phyloP scores from a whole-genome alignment of 495 filamentous ascomycete genomes.

The Cercophora sp. region DNA sequence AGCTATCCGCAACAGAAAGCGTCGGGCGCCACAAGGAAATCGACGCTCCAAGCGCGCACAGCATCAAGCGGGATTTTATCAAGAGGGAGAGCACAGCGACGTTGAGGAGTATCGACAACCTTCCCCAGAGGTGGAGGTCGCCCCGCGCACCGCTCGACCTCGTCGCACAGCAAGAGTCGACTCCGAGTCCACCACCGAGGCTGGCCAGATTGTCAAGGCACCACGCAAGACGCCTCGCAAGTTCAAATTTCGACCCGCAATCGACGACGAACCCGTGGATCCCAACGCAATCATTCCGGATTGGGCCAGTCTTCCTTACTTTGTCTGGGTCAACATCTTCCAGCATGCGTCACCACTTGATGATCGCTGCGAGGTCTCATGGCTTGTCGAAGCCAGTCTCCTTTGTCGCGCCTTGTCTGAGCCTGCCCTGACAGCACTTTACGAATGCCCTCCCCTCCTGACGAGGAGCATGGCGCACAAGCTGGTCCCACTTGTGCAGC shows the following conservation, averaged over 20 bases:
- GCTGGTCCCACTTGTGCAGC: conserved; percentile 31
- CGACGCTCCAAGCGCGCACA: conserved; percentile 22
- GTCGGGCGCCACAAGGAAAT: too few species aligned
- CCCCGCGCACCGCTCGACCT: not conserved
- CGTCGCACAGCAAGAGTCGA: too few species aligned
- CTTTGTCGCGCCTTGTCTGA: conserved; percentile 65
- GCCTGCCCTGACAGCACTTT: conserved; percentile 71
- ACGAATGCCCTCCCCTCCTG: conserved; percentile 59
- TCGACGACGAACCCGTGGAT: too few species aligned
- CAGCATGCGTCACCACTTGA: conserved; percentile 57
- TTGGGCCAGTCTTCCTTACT: conserved; percentile 70
- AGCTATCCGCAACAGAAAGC: too few species aligned
- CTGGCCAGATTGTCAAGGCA: too few species aligned
- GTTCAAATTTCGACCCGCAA: too few species aligned
- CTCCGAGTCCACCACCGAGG: too few species aligned
- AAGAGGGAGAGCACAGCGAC: conserved; percentile 20
- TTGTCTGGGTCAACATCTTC: conserved; percentile 68
- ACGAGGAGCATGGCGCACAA: conserved; percentile 45
- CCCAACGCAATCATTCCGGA: conserved; percentile 59
- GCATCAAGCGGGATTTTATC: conserved; percentile 24
- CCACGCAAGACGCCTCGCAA: too few species aligned
- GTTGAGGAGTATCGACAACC: too few species aligned
- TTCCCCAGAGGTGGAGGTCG: too few species aligned
- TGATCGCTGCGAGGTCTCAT: conserved; percentile 51
- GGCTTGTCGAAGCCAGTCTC: conserved; percentile 58